Conservation (phyloP, 1,139 yeast genomes). For the Candida freyschussii region DNA sequence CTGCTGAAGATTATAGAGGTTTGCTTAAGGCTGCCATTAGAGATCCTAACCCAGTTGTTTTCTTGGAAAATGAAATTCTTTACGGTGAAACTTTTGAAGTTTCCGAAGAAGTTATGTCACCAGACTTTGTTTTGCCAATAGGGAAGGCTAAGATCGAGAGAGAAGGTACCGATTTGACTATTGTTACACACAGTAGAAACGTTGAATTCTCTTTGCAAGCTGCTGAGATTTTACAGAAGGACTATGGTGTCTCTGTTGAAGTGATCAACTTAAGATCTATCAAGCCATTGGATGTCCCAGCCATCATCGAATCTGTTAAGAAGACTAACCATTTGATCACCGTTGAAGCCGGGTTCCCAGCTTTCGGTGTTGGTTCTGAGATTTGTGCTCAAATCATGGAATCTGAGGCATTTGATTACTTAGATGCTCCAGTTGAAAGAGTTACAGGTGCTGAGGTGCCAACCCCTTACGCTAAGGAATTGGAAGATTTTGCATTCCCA, state of each 20-base stretch:
- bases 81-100: slow-evolving; percentile 91
- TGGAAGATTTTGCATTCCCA: slow-evolving; percentile 99
- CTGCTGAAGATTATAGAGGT: slow-evolving; percentile 96
- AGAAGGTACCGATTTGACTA: slow-evolving; percentile 85
- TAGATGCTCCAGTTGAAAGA: slow-evolving; percentile 98
- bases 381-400: slow-evolving; percentile 98
- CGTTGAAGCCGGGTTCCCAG: slow-evolving; percentile 98
- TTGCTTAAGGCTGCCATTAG: slow-evolving; percentile 92
- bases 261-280: slow-evolving; percentile 94
- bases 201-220: slow-evolving; percentile 84
- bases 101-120: slow-evolving; percentile 80
- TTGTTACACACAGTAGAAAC: slow-evolving; percentile 89
- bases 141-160: slow-evolving; percentile 95
- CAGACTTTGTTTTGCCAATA: slow-evolving; percentile 88
- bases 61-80: slow-evolving; percentile 91
- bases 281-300: slow-evolving; percentile 90
- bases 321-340: slow-evolving; percentile 96
- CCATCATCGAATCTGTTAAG: slow-evolving; percentile 84
- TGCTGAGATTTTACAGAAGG: slow-evolving; percentile 78
- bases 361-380: slow-evolving; percentile 98
- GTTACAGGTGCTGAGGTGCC: slow-evolving; percentile 99
- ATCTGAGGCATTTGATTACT: slow-evolving; percentile 95
- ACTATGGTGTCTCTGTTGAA: slow-evolving; percentile 86
- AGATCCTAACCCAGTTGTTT: slow-evolving; percentile 97
- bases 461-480: slow-evolving; percentile 94